phyloP scores from a whole-genome alignment of 371 early-diverging fungal species.

The Rhizopus sp. region DNA sequence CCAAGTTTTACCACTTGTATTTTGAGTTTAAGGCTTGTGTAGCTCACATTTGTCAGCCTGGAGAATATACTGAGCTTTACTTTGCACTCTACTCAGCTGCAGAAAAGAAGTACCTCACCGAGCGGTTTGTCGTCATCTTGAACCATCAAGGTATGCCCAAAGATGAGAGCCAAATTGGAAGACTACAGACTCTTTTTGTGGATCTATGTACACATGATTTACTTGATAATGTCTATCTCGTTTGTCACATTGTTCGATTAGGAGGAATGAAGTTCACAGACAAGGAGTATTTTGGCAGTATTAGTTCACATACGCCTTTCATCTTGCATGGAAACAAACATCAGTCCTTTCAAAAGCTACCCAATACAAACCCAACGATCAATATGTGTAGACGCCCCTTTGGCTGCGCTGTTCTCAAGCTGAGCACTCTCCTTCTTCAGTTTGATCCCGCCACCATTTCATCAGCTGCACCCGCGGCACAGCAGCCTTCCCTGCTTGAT shows the following conservation, averaged over 20 bases:
- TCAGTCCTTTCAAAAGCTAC: slow-evolving; percentile 8
- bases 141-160: slow-evolving; percentile 63
- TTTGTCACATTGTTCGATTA: slow-evolving; percentile 64
- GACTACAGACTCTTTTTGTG: slow-evolving; percentile 58
- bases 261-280: slow-evolving; percentile 65
- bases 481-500: slow-evolving; percentile 21
- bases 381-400: slow-evolving; percentile 57
- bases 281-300: slow-evolving; percentile 32
- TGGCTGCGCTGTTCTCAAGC: slow-evolving; percentile 65
- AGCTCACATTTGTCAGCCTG: slow-evolving; percentile 66
- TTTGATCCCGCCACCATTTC: slow-evolving; percentile 7
- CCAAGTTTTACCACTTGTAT: slow-evolving; percentile 55
- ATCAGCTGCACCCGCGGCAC: neutral
- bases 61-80: slow-evolving; percentile 65
- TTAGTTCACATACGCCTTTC: slow-evolving; percentile 7
- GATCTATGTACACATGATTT: slow-evolving; percentile 59
- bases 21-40: slow-evolving; percentile 68
- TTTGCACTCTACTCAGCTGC: slow-evolving; percentile 63
- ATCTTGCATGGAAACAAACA: slow-evolving; percentile 20
- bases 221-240: slow-evolving; percentile 56
- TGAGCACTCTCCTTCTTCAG: slow-evolving; percentile 43
- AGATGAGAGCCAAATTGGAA: slow-evolving; percentile 53
- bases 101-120: slow-evolving; percentile 58
- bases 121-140: slow-evolving; percentile 61
- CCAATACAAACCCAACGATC: neutral